Percentiles rank a stretch among this genome's conserved stretches.
Evolutionary conservation across 768 basidiomycete genomes (phyloP).

Genomic region (Collybiopsis luxurians): DNA sequence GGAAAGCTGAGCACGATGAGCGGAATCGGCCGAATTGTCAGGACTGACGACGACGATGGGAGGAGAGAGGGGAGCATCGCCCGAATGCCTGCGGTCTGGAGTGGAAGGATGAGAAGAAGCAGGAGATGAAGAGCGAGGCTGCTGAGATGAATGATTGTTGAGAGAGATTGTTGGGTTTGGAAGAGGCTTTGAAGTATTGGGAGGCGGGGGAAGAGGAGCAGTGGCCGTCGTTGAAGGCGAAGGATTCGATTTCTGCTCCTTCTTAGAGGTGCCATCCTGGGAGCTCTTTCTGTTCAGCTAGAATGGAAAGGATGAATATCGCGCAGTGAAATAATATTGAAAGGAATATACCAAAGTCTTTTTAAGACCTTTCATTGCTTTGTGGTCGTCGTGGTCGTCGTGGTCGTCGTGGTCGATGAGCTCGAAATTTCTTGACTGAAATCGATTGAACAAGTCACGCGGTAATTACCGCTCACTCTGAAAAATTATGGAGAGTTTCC

Average conservation of each 20-base stretch:
- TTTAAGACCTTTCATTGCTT: constrained; percentile 90
- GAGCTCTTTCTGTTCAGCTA: constrained; percentile 72
- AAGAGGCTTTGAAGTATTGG: constrained; percentile 64
- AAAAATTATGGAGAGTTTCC: too few relatives aligned
- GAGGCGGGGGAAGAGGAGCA: constrained; percentile 57
- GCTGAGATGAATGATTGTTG: constrained; percentile 33
- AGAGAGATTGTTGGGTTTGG: constrained; percentile 40
- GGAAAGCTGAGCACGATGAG: constrained; percentile 37
- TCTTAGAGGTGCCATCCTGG: constrained; percentile 66
- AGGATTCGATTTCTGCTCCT: constrained; percentile 54
- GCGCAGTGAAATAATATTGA: constrained; percentile 6
- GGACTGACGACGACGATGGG: constrained; percentile 87
- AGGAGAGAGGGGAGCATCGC: constrained; percentile 56
- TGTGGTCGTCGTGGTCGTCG: too few relatives aligned
- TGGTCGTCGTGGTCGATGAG: neutral
- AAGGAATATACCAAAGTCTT: constrained; percentile 64
- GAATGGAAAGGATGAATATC: constrained; percentile 19
- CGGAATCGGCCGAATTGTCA: constrained; percentile 53
- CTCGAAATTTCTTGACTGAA: too few relatives aligned
- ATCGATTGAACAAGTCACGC: too few relatives aligned
- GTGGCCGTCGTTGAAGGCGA: constrained; percentile 28
- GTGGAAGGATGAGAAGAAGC: constrained; percentile 34
- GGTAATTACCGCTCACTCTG: too few relatives aligned
- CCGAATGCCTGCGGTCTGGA: constrained; percentile 60
- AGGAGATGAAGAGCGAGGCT: constrained; percentile 41